A percentile compares a stretch with the other conserved stretches of the same genome.
Evolutionary conservation across 2,329 filamentous ascomycete genomes (phyloP).

Genomic region (Beauveria brongniartii): DNA sequence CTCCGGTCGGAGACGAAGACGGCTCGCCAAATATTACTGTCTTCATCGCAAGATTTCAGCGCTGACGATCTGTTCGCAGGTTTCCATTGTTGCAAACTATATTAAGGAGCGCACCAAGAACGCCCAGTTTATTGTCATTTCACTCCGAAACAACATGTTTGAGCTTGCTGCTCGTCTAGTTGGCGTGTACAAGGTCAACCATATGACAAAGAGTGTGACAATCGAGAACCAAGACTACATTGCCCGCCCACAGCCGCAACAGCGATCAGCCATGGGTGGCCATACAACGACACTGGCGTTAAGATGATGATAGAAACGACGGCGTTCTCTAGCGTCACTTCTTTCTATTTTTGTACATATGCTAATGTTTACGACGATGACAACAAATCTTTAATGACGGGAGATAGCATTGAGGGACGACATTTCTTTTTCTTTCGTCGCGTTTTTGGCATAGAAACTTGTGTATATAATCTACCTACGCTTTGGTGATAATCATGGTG

Average conservation of each 20-base stretch:
- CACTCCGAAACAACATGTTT: constrained; percentile 98
- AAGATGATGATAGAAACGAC: constrained; percentile 23
- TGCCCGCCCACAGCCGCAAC: constrained; percentile 27
- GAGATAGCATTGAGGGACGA: neutral
- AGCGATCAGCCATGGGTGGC: constrained; percentile 19
- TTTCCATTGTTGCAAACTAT: constrained; percentile 96
- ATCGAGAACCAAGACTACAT: constrained; percentile 81
- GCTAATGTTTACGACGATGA: constrained; percentile 9
- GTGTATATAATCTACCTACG: neutral
- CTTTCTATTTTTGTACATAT: constrained; percentile 10
- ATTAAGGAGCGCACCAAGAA: constrained; percentile 99
- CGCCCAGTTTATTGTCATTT: constrained; percentile 98
- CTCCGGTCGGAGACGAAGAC: neutral
- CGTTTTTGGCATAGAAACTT: neutral
- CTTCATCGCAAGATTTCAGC: neutral
- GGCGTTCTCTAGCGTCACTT: neutral
- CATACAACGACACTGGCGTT: constrained; percentile 29
- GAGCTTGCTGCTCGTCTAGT: constrained; percentile 92
- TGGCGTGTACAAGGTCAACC: constrained; percentile 98
- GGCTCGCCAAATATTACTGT: constrained; percentile 7
- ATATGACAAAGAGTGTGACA: constrained; percentile 92
- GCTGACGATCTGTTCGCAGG: constrained; percentile 39
- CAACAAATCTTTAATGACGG: constrained; percentile 5
- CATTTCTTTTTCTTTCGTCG: neutral
- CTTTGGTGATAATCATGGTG: neutral